phyloP scores from a whole-genome alignment of 495 filamentous ascomycete species.

The Talaromyces proteolyticus region DNA sequence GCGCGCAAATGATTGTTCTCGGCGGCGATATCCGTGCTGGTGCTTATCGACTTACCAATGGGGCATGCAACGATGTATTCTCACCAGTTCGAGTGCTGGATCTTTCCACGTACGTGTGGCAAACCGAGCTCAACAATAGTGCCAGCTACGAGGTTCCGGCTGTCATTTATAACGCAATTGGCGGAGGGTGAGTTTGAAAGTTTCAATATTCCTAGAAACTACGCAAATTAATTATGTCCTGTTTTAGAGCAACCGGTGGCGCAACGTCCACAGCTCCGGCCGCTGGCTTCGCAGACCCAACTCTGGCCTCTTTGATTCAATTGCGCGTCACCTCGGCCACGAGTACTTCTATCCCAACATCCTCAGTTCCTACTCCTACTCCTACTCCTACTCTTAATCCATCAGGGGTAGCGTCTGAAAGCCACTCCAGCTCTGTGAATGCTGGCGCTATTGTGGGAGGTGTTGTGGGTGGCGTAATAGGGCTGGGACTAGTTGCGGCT shows the following conservation, averaged over 20 bases:
- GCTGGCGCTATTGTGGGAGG: conserved; percentile 11
- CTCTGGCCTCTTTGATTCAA: neutral
- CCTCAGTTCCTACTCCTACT: neutral
- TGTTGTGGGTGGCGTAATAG: conserved; percentile 9
- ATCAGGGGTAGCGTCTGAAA: too few species aligned
- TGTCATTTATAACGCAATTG: conserved; percentile 1
- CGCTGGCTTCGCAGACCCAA: neutral
- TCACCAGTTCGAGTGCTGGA: neutral
- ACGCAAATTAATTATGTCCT: neutral
- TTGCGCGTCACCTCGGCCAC: neutral
- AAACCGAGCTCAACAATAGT: neutral
- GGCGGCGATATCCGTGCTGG: neutral
- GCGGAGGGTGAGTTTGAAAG: neutral
- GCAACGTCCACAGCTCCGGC: neutral
- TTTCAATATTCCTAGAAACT: neutral
- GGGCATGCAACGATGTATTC: neutral
- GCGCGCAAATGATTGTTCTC: conserved; percentile 3
- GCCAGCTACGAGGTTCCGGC: neutral
- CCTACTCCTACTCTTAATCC: too few species aligned
- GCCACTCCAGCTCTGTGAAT: neutral
- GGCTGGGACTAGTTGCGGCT: conserved; percentile 1
- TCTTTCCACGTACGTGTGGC: neutral
- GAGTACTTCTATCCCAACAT: neutral
- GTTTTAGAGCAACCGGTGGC: neutral
- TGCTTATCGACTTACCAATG: neutral